These are phyloP conservation scores for Leishmania gerbilli DNA, from an alignment of 208 protist genomes.

Conservation along the genomic window DNA sequence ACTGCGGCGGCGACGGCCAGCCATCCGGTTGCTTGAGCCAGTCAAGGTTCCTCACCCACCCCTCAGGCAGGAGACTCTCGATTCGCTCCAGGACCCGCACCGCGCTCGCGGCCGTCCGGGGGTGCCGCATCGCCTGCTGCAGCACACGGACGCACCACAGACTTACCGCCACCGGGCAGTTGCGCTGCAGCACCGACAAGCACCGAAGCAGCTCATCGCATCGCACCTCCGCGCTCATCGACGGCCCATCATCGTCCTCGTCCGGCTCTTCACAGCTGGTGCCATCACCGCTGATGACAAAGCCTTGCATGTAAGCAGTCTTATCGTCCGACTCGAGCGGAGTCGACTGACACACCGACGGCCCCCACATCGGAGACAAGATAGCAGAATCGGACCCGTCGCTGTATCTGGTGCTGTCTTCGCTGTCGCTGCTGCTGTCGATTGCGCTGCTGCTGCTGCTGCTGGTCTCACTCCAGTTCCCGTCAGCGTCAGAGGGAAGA, in stretches of 20 bases:
- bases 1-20: background rate
- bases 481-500: conserved; percentile 11
- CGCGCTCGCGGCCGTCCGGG: conserved; percentile 12
- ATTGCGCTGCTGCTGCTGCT: background rate
- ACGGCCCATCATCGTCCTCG: conserved; percentile 2
- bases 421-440: background rate
- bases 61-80: conserved; percentile 6
- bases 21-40: background rate
- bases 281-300: background rate
- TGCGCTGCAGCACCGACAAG: conserved; percentile 21
- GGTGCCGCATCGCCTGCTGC: conserved; percentile 23
- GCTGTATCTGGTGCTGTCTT: background rate
- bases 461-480: background rate
- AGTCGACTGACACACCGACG: background rate
- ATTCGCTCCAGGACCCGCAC: conserved; percentile 11
- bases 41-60: background rate
- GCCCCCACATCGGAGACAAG: background rate
- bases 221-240: conserved; percentile 11
- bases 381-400: background rate
- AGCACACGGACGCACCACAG: conserved; percentile 29
- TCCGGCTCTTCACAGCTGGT: background rate
- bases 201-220: conserved; percentile 32
- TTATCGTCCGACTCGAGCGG: background rate
- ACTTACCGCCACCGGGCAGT: conserved; percentile 22
- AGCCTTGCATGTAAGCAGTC: background rate